Evolutionary conservation across 1,284 basidiomycete species (phyloP).

Genomic region (Cronartium quercuum): DNA sequence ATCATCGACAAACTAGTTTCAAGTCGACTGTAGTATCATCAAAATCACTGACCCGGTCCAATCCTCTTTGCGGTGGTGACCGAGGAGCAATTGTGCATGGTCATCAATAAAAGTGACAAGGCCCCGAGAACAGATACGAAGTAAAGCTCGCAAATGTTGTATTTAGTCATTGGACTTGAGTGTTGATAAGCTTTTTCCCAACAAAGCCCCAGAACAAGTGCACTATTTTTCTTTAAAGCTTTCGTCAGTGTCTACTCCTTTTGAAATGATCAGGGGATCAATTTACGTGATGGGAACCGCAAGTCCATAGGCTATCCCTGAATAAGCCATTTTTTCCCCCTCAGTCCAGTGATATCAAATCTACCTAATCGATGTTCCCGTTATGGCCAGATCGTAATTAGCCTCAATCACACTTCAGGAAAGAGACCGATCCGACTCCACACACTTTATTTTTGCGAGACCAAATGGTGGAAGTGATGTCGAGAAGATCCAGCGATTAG

Average conservation of each 20-base stretch:
- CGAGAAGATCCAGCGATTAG: no score
- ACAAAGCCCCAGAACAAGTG: background rate
- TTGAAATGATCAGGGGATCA: background rate
- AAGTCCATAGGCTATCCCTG: background rate
- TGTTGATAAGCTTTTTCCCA: background rate
- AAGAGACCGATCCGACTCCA: no score
- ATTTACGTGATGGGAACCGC: background rate
- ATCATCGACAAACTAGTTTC: background rate
- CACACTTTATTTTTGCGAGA: no score
- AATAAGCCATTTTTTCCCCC: background rate
- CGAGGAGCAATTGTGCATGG: background rate
- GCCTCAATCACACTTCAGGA: no score
- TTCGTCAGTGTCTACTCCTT: background rate
- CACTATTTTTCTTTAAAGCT: background rate
- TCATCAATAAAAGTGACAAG: background rate
- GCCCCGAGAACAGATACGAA: background rate
- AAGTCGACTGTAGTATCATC: background rate
- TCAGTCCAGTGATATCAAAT: background rate
- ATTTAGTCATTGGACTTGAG: background rate
- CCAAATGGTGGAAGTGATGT: no score
- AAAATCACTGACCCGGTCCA: background rate
- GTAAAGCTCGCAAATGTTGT: background rate
- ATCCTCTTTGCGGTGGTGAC: background rate
- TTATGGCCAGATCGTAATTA: no score
- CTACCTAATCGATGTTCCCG: no score